Conservation (phyloP, 306 rosid genomes). For the Lathyrus tuberosus region DNA sequence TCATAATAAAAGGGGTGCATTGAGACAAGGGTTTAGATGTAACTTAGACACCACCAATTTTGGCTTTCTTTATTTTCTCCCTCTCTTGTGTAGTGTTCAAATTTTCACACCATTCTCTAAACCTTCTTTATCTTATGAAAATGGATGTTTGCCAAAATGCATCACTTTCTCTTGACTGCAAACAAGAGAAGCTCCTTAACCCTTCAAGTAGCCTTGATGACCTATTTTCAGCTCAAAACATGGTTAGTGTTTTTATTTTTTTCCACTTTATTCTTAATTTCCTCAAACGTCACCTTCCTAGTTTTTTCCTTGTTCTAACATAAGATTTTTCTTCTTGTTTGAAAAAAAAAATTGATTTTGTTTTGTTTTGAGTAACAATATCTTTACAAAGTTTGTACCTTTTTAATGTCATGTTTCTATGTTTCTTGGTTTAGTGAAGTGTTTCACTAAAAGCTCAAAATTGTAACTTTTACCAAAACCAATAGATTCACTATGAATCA, state of each 20-base stretch:
- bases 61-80: constrained; percentile 7
- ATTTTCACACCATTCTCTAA: background rate
- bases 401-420: background rate
- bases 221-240: constrained; percentile 67
- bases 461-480: background rate
- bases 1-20: constrained; percentile 49
- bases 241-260: constrained; percentile 45
- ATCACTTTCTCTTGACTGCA: constrained; percentile 50
- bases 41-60: constrained; percentile 37
- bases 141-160: constrained; percentile 61
- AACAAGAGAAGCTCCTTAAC: constrained; percentile 48
- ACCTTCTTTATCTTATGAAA: constrained; percentile 30
- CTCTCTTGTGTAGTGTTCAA: constrained; percentile 31
- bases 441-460: background rate
- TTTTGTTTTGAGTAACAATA: constrained; percentile 13
- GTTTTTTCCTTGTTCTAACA: background rate
- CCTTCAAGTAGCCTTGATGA: constrained; percentile 50
- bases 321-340: constrained; percentile 15
- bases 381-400: constrained; percentile 24
- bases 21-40: constrained; percentile 35
- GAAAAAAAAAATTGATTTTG: constrained; percentile 17
- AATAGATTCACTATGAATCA: background rate
- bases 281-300: background rate
- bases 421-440: constrained; percentile 24
- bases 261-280: constrained; percentile 14